Percentiles rank a stretch among this genome's conserved stretches.
Evolutionary conservation across 2,329 filamentous ascomycete genomes (phyloP).

Genomic region (Phaeosphaeriaceae sp.): DNA sequence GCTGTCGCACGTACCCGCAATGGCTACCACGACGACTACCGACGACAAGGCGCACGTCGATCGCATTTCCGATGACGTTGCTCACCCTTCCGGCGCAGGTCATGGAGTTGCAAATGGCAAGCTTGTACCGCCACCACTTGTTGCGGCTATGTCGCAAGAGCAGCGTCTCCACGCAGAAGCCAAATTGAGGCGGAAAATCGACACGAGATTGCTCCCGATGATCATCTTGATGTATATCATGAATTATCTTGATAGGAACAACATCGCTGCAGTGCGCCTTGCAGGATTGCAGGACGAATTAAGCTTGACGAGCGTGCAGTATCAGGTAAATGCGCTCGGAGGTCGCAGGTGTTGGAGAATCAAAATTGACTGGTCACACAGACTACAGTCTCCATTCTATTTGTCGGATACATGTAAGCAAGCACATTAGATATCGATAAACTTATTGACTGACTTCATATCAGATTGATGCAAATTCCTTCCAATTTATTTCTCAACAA

Average conservation of each 20-base stretch:
- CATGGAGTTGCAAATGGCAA: conserved; percentile 26
- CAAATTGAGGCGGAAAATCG: conserved; percentile 73
- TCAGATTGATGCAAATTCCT: conserved; percentile 43
- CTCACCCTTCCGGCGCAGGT: conserved; percentile 13
- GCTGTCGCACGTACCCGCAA: conserved; percentile 12
- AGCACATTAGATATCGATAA: background rate
- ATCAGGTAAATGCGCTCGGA: conserved; percentile 53
- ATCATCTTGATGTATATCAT: conserved; percentile 78
- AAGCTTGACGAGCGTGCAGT: conserved; percentile 63
- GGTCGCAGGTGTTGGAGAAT: background rate
- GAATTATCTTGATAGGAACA: conserved; percentile 71
- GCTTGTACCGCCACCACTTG: conserved; percentile 41
- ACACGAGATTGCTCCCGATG: conserved; percentile 71
- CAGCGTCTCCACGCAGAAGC: conserved; percentile 63
- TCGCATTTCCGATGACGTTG: conserved; percentile 33
- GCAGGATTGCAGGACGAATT: conserved; percentile 68
- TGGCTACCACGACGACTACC: conserved; percentile 23
- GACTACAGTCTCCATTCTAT: conserved; percentile 39
- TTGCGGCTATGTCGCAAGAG: conserved; percentile 56
- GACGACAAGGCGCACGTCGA: conserved; percentile 31
- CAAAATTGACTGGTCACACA: background rate
- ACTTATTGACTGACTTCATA: background rate
- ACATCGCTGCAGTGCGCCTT: conserved; percentile 71
- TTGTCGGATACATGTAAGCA: conserved; percentile 55
- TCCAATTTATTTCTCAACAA: conserved; percentile 56